Evolutionary conservation across 345 rosid species (phyloP).

Genomic region (Diplotaxis tenuifolia): DNA sequence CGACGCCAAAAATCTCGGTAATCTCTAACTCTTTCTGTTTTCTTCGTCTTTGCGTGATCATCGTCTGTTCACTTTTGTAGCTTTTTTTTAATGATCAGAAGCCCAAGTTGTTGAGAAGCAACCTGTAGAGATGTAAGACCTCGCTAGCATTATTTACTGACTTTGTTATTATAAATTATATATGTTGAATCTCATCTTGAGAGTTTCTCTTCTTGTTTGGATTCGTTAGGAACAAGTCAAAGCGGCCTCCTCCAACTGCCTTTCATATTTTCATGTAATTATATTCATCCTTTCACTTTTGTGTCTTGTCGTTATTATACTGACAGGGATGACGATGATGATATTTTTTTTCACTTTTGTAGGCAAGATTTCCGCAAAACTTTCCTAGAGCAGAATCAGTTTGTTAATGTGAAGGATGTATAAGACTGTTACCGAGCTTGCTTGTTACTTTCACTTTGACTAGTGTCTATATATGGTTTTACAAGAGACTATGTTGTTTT

Average conservation of each 20-base stretch:
- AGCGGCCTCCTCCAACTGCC: slow-evolving; percentile 64
- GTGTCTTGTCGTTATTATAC: too few relatives aligned
- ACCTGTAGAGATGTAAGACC: too few relatives aligned
- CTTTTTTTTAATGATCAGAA: slow-evolving; percentile 35
- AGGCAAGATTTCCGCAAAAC: slow-evolving; percentile 76
- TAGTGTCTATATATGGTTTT: not conserved
- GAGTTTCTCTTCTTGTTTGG: too few relatives aligned
- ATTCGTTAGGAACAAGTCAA: too few relatives aligned
- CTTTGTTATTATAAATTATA: too few relatives aligned
- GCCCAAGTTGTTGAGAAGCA: too few relatives aligned
- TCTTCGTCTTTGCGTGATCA: not conserved
- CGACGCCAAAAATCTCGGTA: slow-evolving; percentile 80
- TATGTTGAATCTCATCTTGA: too few relatives aligned
- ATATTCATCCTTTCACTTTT: not conserved
- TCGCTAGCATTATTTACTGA: too few relatives aligned
- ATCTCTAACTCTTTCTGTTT: not conserved
- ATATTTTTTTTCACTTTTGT: slow-evolving; percentile 3
- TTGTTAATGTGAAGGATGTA: slow-evolving; percentile 61
- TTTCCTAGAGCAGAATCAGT: slow-evolving; percentile 56
- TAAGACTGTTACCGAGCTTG: not conserved
- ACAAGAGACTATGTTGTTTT: not conserved
- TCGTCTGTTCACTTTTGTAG: not conserved
- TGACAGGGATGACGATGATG: not conserved
- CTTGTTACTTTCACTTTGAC: not conserved
- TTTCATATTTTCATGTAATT: slow-evolving; percentile 77